These are phyloP conservation scores for Pseudisothecium myosuroides DNA, from an alignment of 225 moss, liverwort and hornwort species.

Conservation along the genomic window DNA sequence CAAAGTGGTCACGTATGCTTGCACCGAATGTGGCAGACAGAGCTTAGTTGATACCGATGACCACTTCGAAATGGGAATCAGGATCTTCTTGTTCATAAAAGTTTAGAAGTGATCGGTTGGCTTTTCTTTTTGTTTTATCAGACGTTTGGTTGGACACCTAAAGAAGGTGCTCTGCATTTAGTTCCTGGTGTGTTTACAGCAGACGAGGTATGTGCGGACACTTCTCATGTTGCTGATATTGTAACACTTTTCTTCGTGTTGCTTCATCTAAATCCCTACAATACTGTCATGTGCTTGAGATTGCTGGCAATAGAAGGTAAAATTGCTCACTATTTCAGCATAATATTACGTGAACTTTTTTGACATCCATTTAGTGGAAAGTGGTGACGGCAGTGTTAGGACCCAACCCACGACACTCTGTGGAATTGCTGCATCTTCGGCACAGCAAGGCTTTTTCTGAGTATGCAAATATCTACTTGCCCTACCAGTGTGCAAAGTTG, in stretches of 20 bases:
- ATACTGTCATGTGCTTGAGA: not conserved
- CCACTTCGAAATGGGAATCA: not conserved
- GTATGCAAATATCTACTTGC: conserved; percentile 25
- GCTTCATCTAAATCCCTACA: not conserved
- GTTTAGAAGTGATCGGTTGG: not conserved
- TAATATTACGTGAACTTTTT: not conserved
- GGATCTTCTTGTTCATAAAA: not conserved
- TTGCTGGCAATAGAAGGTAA: not conserved
- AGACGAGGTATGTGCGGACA: conserved; percentile 44
- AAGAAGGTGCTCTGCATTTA: conserved; percentile 77
- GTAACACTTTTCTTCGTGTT: not conserved
- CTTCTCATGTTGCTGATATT: not conserved
- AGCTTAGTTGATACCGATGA: not conserved
- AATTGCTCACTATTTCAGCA: not conserved
- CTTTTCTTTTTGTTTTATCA: not conserved
- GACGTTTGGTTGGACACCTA: conserved; percentile 78
- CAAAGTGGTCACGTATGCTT: not conserved
- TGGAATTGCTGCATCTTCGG: conserved; percentile 62
- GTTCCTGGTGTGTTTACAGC: conserved; percentile 72
- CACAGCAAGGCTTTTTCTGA: conserved; percentile 60
- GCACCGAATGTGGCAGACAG: not conserved
- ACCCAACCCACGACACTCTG: conserved; percentile 70
- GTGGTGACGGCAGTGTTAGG: conserved; percentile 73
- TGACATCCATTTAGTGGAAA: conserved; percentile 63
- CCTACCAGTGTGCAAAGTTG: not conserved